phyloP scores from a whole-genome alignment of 2,329 filamentous ascomycete genomes.

The Neodidymelliopsis sp. region DNA sequence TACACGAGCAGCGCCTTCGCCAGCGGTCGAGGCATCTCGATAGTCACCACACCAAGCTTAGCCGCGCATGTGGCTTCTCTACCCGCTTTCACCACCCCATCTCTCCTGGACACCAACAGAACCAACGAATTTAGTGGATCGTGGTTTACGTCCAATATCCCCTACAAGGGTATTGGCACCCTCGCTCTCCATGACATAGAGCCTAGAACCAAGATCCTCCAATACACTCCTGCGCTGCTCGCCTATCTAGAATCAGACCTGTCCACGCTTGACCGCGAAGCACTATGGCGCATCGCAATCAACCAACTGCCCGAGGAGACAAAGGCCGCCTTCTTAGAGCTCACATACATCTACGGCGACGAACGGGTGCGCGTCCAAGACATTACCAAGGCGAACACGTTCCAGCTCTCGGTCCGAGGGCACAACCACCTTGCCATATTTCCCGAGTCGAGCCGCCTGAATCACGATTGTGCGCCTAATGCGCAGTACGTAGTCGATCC shows the following conservation, averaged over 20 bases:
- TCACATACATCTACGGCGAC: constrained; percentile 40
- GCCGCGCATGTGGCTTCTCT: constrained; percentile 32
- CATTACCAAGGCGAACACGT: constrained; percentile 47
- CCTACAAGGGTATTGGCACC: constrained; percentile 44
- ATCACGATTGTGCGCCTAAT: constrained; percentile 52
- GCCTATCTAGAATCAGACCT: constrained; percentile 42
- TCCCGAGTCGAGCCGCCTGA: constrained; percentile 51
- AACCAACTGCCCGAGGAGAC: constrained; percentile 32
- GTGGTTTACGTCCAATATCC: constrained; percentile 33
- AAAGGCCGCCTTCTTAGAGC: constrained; percentile 24
- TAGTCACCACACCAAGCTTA: constrained; percentile 43
- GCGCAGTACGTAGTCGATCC: constrained; percentile 52
- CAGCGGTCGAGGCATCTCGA: constrained; percentile 42
- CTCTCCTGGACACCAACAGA: constrained; percentile 5
- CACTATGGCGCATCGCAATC: constrained; percentile 36
- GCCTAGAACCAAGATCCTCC: constrained; percentile 37
- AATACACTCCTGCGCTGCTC: constrained; percentile 42
- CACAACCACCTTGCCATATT: constrained; percentile 47
- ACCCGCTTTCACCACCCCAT: constrained; percentile 32
- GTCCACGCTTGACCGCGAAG: constrained; percentile 36
- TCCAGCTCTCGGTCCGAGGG: constrained; percentile 37
- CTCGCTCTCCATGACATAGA: constrained; percentile 30
- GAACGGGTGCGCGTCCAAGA: constrained; percentile 39
- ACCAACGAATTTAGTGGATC: constrained; percentile 31
- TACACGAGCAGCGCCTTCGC: constrained; percentile 40